These are phyloP conservation scores for Osmanthus fragrans DNA, from an alignment of 257 asterid genomes.

Conservation along the genomic window DNA sequence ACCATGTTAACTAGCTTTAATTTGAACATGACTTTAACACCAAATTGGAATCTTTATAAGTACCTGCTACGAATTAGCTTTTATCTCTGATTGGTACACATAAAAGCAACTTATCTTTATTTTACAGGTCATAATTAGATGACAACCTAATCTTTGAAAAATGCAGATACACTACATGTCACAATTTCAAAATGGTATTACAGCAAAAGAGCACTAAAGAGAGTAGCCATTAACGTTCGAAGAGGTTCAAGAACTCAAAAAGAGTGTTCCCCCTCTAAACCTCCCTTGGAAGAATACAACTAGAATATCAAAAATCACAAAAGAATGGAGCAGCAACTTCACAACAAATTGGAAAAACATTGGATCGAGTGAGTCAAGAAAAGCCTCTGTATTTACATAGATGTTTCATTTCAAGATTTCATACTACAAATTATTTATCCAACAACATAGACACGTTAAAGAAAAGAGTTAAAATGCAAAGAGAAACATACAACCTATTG, in stretches of 20 bases:
- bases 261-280: not conserved
- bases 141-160: not conserved
- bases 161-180: not conserved
- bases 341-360: not conserved
- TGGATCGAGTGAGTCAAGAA: conserved; percentile 8
- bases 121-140: not conserved
- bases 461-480: not conserved
- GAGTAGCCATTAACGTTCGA: not conserved
- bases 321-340: too few relatives aligned
- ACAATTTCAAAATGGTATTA: not conserved
- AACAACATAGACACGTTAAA: conserved; percentile 43
- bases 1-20: not conserved
- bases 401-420: conserved; percentile 25
- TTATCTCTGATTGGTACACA: not conserved
- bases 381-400: conserved; percentile 33
- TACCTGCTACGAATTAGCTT: not conserved
- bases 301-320: not conserved
- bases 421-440: conserved; percentile 65
- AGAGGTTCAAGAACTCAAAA: not conserved
- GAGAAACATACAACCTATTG: too few relatives aligned
- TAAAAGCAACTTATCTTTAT: not conserved
- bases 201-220: not conserved
- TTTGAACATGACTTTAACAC: not conserved
- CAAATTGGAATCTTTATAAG: not conserved
- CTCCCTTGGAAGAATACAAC: not conserved